These are phyloP conservation scores for Colletotrichum somersetense DNA, from an alignment of 2,329 filamentous ascomycete genomes.

Conservation along the genomic window DNA sequence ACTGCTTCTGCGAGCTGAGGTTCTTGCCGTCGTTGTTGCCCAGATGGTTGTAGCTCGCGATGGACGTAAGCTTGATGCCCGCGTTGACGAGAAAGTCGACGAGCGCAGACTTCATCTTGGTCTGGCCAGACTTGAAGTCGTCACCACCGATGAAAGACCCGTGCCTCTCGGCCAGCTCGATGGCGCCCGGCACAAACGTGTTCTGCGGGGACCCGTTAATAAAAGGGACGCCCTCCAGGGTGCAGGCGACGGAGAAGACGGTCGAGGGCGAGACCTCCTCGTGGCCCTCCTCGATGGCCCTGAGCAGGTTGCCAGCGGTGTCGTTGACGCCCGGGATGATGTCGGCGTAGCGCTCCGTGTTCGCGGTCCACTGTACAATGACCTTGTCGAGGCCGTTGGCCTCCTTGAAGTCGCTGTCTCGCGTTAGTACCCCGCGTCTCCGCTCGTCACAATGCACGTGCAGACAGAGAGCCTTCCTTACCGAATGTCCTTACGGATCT, in stretches of 20 bases:
- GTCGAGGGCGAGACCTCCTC: constrained; percentile 95
- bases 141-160: constrained; percentile 94
- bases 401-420: constrained; percentile 84
- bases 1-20: constrained; percentile 95
- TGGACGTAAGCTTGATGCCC: constrained; percentile 98
- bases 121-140: constrained; percentile 99
- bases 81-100: constrained; percentile 99
- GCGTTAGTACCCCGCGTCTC: constrained; percentile 14
- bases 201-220: constrained; percentile 99
- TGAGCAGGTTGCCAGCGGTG: constrained; percentile 92
- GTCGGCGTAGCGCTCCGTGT: constrained; percentile 97
- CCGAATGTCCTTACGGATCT: constrained; percentile 90
- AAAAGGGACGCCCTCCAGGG: constrained; percentile 90
- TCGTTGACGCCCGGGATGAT: constrained; percentile 92
- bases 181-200: constrained; percentile 94
- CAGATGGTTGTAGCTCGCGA: constrained; percentile 99
- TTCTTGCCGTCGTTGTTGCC: constrained; percentile 99
- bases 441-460: neutral
- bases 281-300: constrained; percentile 87
- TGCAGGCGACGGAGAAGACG: constrained; percentile 93
- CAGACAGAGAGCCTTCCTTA: neutral
- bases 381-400: constrained; percentile 90
- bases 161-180: constrained; percentile 89
- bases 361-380: constrained; percentile 98
- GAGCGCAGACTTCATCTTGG: constrained; percentile 99